phyloP scores from a whole-genome alignment of 2,329 filamentous ascomycete genomes.

The Pestalotiopsis fici region DNA sequence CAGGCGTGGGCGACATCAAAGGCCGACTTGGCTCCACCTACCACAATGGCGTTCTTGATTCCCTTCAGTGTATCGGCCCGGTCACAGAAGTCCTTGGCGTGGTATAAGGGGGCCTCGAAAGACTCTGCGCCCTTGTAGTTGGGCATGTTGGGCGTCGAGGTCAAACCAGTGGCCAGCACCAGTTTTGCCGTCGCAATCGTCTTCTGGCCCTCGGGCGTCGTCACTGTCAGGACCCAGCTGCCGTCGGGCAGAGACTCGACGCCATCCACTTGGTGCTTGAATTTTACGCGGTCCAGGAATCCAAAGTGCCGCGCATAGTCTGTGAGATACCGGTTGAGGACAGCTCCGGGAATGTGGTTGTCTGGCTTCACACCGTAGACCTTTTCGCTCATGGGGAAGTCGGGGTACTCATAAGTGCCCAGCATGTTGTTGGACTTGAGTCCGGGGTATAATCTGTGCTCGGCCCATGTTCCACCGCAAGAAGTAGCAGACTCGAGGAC shows the following conservation, averaged over 20 bases:
- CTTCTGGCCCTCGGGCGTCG: constrained; percentile 6
- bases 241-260: constrained; percentile 37
- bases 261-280: constrained; percentile 48
- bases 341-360: constrained; percentile 57
- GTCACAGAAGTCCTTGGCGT: constrained; percentile 49
- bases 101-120: constrained; percentile 54
- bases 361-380: constrained; percentile 40
- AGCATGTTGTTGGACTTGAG: constrained; percentile 43
- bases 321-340: constrained; percentile 55
- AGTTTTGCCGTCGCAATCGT: constrained; percentile 42
- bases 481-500: constrained; percentile 41
- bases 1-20: constrained; percentile 61
- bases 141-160: constrained; percentile 55
- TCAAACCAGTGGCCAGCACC: constrained; percentile 60
- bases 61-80: constrained; percentile 27
- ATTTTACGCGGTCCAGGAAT: constrained; percentile 44
- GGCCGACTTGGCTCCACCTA: constrained; percentile 61
- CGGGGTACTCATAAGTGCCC: constrained; percentile 38
- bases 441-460: constrained; percentile 41
- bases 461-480: constrained; percentile 43
- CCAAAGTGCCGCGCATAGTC: constrained; percentile 53
- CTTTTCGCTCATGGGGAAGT: constrained; percentile 28
- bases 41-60: constrained; percentile 43
- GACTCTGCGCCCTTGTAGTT: constrained; percentile 42
- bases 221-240: constrained; percentile 23